phyloP scores from a whole-genome alignment of 202 grass and related monocot species.

The Setaria italica region DNA sequence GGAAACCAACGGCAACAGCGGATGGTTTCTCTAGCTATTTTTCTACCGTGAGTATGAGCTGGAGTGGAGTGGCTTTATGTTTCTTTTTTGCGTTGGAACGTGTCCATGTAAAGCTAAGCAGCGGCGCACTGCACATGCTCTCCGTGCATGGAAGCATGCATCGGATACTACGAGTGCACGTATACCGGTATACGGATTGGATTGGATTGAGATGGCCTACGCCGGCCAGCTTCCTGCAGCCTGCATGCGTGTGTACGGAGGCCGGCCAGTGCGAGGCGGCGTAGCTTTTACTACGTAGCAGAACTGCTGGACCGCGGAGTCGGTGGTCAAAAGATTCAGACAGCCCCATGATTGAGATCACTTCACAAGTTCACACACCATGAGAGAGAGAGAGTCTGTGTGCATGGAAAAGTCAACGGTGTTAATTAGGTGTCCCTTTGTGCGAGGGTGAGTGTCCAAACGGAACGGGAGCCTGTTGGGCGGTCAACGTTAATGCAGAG shows the following conservation, averaged over 20 bases:
- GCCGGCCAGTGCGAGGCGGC: not conserved
- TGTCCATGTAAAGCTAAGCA: conserved; percentile 33
- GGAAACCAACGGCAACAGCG: not conserved
- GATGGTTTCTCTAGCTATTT: not conserved
- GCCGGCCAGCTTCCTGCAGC: not conserved
- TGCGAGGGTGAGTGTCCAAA: not conserved
- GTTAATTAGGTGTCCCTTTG: not conserved
- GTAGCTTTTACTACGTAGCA: conserved; percentile 20
- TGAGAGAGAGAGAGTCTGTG: not conserved
- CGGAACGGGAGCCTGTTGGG: not conserved
- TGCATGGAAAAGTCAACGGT: not conserved
- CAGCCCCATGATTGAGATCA: conserved; percentile 36
- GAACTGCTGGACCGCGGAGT: not conserved
- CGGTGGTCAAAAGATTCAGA: conserved; percentile 48
- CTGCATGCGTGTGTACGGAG: conserved; percentile 6
- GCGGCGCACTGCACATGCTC: not conserved
- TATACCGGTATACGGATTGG: not conserved
- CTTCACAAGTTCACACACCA: not conserved
- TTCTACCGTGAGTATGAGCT: not conserved
- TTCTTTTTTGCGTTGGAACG: conserved; percentile 31
- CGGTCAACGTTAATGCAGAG: not conserved
- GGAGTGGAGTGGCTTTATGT: not conserved
- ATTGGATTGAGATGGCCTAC: not conserved
- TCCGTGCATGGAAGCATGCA: not conserved
- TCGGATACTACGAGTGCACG: not conserved